phyloP scores from a whole-genome alignment of 2,329 filamentous ascomycete genomes.

The Emmonsiellopsis sp. region DNA sequence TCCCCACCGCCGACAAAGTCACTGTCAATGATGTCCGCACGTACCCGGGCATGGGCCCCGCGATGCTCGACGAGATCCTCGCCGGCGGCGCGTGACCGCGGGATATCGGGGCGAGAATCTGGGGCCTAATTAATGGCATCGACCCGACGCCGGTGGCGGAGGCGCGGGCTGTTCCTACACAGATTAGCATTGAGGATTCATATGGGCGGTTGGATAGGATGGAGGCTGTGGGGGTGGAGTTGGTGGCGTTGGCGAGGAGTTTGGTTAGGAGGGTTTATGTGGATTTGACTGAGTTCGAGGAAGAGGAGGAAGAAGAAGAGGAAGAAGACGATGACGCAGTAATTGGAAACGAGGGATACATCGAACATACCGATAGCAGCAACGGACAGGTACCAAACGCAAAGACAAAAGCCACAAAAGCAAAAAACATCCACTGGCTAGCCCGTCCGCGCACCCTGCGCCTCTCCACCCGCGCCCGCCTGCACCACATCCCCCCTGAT shows the following conservation, averaged over 20 bases:
- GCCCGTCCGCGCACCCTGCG: slow-evolving; percentile 74
- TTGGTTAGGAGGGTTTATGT: slow-evolving; percentile 68
- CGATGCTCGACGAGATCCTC: slow-evolving; percentile 58
- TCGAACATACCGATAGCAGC: slow-evolving; percentile 8
- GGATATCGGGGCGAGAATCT: slow-evolving; percentile 63
- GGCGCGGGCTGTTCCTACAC: slow-evolving; percentile 62
- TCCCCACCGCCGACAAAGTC: slow-evolving; percentile 43
- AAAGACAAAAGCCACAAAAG: background rate
- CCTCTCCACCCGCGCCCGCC: slow-evolving; percentile 62
- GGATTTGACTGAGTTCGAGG: slow-evolving; percentile 54
- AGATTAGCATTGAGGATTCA: slow-evolving; percentile 93
- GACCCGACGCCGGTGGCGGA: slow-evolving; percentile 66
- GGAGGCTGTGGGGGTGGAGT: slow-evolving; percentile 55
- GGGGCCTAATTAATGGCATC: slow-evolving; percentile 70
- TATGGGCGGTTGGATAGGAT: slow-evolving; percentile 61
- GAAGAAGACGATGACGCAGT: slow-evolving; percentile 1
- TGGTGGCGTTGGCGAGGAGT: slow-evolving; percentile 58
- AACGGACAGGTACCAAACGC: background rate
- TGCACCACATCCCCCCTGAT: slow-evolving; percentile 19
- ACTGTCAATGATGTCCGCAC: slow-evolving; percentile 57
- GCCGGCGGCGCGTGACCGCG: slow-evolving; percentile 59
- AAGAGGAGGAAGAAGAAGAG: slow-evolving; percentile 18
- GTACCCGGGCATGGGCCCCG: slow-evolving; percentile 53
- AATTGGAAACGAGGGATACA: slow-evolving; percentile 3
- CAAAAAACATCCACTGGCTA: slow-evolving; percentile 50